Evolutionary conservation across 2,329 filamentous ascomycete species (phyloP), one percentile per base, ranked within the genome.

Genomic region (Tolypocladium ovalisporum): DNA sequence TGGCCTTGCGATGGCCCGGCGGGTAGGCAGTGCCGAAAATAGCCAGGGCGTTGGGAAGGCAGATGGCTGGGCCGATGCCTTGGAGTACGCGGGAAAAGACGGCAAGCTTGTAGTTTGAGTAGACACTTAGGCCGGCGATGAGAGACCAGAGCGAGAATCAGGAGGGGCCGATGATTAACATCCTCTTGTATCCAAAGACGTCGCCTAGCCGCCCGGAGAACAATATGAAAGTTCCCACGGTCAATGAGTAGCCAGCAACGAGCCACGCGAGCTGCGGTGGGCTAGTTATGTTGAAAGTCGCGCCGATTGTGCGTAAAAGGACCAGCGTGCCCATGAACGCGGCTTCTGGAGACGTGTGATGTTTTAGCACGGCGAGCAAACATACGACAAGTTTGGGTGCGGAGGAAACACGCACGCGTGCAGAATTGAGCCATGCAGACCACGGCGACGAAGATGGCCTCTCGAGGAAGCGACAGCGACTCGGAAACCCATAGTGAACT

Each of bases 41-140:
- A 2, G 84, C 85, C 27, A 88, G 69, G 0, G 76, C 83, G 60
- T 87, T 89, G 0, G 86, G 86, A 29, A 88, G 71, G 13, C 79
- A 71, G 37, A 89, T 73, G 0, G 84, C 83, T 0, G 83, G 81
- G 0, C 86, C 86, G 22, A 86, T 76, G 0, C 83, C 82, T 60
- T 85, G 82, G 3, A 84, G 66, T 0, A 77, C 79, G 7, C 82
- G 74, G n/a, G 75, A 73, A 39, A 78, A 70, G 58, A 79, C 73
- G 62, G 82, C 82, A 15, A 80, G 68, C 1, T 73, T 69, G 56
- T 67, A 68, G 56, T 67, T 68, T 6, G 72, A 73, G 57, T 75
- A 77, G 53, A 66, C 64, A 1, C 69, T 66, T 0, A 74, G 57
- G 0, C 80, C 82, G 4, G 73, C 74, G 1, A 80, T 60, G 17